phyloP scores from a whole-genome alignment of 2,329 filamentous ascomycete species.

The Bimuria novae-zelandiae region DNA sequence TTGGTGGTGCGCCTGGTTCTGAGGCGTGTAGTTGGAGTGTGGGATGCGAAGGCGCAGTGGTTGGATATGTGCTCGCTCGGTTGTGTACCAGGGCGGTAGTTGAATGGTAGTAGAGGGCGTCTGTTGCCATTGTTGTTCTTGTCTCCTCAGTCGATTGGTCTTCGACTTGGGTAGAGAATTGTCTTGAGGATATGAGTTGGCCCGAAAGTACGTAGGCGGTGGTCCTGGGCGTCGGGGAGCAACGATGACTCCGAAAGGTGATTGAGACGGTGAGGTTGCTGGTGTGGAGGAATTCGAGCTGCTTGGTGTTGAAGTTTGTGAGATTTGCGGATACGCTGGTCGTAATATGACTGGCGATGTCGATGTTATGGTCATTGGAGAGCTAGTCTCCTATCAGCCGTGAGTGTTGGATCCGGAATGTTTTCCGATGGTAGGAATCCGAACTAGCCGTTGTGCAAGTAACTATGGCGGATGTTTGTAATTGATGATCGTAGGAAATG shows the following conservation, averaged over 20 bases:
- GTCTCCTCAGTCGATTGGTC: not conserved
- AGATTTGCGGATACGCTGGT: slow-evolving; percentile 3
- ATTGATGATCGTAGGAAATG: not conserved
- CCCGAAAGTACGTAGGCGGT: not conserved
- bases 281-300: not conserved
- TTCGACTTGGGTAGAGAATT: not conserved
- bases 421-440: not conserved
- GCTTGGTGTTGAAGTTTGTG: not conserved
- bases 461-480: not conserved
- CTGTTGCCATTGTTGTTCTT: slow-evolving; percentile 9
- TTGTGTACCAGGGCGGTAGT: slow-evolving; percentile 5
- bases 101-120: slow-evolving; percentile 12
- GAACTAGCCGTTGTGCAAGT: not conserved
- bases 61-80: slow-evolving; percentile 16
- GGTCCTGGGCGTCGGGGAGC: not conserved
- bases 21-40: slow-evolving; percentile 12
- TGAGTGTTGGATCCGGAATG: not conserved
- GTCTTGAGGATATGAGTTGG: not conserved
- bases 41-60: slow-evolving; percentile 13
- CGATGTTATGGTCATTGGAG: slow-evolving; percentile 4
- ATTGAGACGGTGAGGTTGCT: not conserved
- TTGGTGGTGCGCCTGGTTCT: slow-evolving; percentile 9
- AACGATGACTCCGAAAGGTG: not conserved
- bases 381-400: not conserved
- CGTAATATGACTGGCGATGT: slow-evolving; percentile 7